Evolutionary conservation across 2,329 filamentous ascomycete species (phyloP), one percentile per base, ranked within the genome.

Genomic region (Penicillium brevicompactum): DNA sequence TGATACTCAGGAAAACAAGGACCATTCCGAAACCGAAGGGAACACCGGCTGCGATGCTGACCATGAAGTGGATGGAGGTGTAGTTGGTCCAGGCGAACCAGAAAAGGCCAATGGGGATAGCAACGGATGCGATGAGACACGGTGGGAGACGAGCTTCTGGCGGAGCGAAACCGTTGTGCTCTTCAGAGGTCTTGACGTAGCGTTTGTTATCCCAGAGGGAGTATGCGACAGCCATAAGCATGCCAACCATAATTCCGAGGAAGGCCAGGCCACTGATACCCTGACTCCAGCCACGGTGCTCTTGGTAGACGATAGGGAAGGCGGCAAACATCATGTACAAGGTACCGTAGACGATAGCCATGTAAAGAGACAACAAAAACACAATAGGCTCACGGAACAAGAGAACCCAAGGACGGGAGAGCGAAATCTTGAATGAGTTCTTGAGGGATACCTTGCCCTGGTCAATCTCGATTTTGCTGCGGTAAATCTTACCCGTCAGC

Each of bases 31-130:
- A 67, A 21, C 64, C 64, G 44, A 67, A 67, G 6, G 64, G 64
- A 5, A 59, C 64, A 41, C 62, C 62, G 11, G 63, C 64, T 21
- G 58, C 58, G 21, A 67, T 67, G 49, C 62, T 65, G 41, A 47
- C 64, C 55, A 66, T 64, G 18, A 51, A 67, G 54, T 67, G 63
- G 47, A 67, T 60, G 3, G 53, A 59, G n/a, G 63, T 59, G 24
- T 61, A 64, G 54, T 69, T 70, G 7, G 65, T 69, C 69, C 69
- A 71, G 6, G 68, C 67, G 50, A 71, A 71, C 67, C 68, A 70
- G 51, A 71, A 71, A 2, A 71, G 52, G 3, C 67, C 67, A 41
- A 67, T 48, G 1, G 67, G 65, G 13, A 71, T 65, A 3, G 61
- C 58, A 38, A 65, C n/a, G 1, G 57, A 63, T 14, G 65, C 69